Evolutionary conservation across 2,329 filamentous ascomycete species (phyloP), one percentile per base, ranked within the genome.

Genomic region (Aspergillus glaucus): DNA sequence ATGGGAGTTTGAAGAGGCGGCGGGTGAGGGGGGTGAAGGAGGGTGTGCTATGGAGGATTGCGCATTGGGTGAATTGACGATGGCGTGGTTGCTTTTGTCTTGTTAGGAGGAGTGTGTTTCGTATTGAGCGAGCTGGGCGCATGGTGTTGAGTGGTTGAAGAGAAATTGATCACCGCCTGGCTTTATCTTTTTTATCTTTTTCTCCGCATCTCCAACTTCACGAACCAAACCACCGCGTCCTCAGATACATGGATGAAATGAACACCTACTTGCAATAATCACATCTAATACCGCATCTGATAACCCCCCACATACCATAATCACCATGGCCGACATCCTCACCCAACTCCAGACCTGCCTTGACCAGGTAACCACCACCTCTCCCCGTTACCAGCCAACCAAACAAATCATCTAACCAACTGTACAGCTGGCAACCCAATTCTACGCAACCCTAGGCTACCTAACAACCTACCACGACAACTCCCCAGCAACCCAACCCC

Each of bases 281-380:
- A 19, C 9, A 15, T 19, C 8, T 19, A 40, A 22, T 12, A 22
- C 10, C 17, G 8, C n/a, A 19, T 21, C 17, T 40, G 15, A n/a
- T 9, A n/a, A 34, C 3, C 6, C 34, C 34, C 14, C 10, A 10
- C 10, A 22, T 15, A 14, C 19, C 10, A 40, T 21, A 40, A 9
- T 19, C 34, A 52, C 12, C 17, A 72, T 75, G 72, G 71, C 71
- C 17, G 74, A 77, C 57, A 72, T 74, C 28, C 61, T 77, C 34
- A 76, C 74, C 15, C 73, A 76, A 51, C 67, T 77, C 34, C 74
- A 77, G 63, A 75, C 73, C 47, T 75, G 73, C 56, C 69, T 76
- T 36, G 73, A 76, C 55, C 74, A 77, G 57, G 72, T 73, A 62
- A 41, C 36, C 47, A n/a, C 17, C 34, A 21, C 9, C 14, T 3